Conservation (phyloP, 768 basidiomycete genomes). For the Leccinum variicolor region DNA sequence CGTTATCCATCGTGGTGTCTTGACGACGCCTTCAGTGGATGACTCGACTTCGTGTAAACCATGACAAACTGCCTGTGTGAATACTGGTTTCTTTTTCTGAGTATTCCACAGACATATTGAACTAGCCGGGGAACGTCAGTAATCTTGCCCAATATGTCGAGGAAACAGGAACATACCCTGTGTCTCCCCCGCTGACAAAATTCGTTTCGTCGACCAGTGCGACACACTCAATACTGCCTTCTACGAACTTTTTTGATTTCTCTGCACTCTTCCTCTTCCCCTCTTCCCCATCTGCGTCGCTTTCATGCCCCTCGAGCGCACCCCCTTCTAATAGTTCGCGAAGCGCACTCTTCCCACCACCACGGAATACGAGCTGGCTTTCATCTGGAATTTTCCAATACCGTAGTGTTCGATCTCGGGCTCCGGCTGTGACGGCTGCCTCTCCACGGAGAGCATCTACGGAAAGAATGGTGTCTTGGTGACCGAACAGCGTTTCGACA, state of each 20-base stretch:
- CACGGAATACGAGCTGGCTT: slow-evolving; percentile 92
- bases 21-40: slow-evolving; percentile 70
- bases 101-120: slow-evolving; percentile 93
- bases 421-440: slow-evolving; percentile 83
- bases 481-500: slow-evolving; percentile 95
- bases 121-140: slow-evolving; percentile 26
- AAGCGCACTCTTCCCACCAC: slow-evolving; percentile 82
- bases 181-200: slow-evolving; percentile 93
- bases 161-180: slow-evolving; percentile 59
- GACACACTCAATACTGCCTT: slow-evolving; percentile 89
- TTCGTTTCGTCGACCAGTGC: slow-evolving; percentile 94
- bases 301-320: slow-evolving; percentile 53
- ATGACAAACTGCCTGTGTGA: slow-evolving; percentile 82
- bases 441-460: slow-evolving; percentile 83
- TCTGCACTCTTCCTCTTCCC: slow-evolving; percentile 29
- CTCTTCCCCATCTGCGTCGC: slow-evolving; percentile 42
- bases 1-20: slow-evolving; percentile 89
- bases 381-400: slow-evolving; percentile 98
- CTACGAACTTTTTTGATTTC: slow-evolving; percentile 53
- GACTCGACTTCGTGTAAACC: slow-evolving; percentile 73
- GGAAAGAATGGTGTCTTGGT: slow-evolving; percentile 82
- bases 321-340: slow-evolving; percentile 81
- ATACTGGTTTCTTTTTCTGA: slow-evolving; percentile 92
- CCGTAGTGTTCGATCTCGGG: slow-evolving; percentile 84
- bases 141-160: neutral